phyloP scores from a whole-genome alignment of 225 moss, liverwort and hornwort species.

The Straminergon stramineum region DNA sequence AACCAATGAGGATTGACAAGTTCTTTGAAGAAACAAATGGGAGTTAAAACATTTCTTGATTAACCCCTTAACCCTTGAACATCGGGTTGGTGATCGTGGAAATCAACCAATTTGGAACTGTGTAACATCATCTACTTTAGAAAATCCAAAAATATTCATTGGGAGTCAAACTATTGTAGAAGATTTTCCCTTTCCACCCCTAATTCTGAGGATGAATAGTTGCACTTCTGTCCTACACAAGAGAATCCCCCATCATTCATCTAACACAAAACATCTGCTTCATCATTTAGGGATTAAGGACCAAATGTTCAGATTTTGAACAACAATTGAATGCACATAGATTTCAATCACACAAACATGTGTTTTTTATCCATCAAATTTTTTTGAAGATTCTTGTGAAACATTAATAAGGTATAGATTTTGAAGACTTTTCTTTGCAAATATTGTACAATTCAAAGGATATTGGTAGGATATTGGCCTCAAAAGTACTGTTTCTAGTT shows the following conservation, averaged over 20 bases:
- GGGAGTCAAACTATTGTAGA: too few species aligned
- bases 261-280: too few species aligned
- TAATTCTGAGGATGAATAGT: too few species aligned
- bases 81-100: too few species aligned
- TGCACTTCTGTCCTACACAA: too few species aligned
- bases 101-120: too few species aligned
- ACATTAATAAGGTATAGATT: not conserved
- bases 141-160: too few species aligned
- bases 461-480: not conserved
- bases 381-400: too few species aligned
- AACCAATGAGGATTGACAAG: not conserved
- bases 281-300: too few species aligned
- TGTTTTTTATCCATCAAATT: not conserved
- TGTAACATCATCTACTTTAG: too few species aligned
- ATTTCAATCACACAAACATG: not conserved
- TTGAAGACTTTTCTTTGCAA: rapidly evolving
- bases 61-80: not conserved
- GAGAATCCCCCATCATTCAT: too few species aligned
- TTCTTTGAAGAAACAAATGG: not conserved
- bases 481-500: not conserved
- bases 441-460: not conserved
- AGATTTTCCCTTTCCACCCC: too few species aligned
- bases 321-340: rapidly evolving
- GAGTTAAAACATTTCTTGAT: not conserved
- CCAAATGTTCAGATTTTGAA: not conserved